Percentiles rank a stretch among this genome's conserved stretches.
These are phyloP conservation scores for Botrytis elliptica DNA, from an alignment of 2,329 filamentous ascomycete genomes.

Conservation along the genomic window DNA sequence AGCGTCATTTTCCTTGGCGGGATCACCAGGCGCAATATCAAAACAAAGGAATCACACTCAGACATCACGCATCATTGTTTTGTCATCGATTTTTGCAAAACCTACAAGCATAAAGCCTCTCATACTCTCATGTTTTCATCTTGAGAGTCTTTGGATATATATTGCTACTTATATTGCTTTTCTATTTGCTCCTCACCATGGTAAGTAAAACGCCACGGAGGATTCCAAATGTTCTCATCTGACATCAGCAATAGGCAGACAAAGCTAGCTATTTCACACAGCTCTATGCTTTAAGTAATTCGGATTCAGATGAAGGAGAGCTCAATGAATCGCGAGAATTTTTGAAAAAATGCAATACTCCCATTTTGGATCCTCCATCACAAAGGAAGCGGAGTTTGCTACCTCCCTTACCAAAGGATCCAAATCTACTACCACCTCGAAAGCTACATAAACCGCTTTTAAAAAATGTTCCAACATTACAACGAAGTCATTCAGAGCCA, in stretches of 20 bases:
- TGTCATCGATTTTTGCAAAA: not conserved
- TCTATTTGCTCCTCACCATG: slow-evolving; percentile 1
- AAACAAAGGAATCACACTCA: not conserved
- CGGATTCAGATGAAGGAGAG: slow-evolving; percentile 34
- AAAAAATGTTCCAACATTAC: slow-evolving; percentile 30
- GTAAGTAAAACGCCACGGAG: not conserved
- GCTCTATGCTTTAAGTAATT: slow-evolving; percentile 35
- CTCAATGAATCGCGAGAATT: slow-evolving; percentile 27
- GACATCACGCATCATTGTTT: not conserved
- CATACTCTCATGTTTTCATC: not conserved
- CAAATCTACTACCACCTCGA: not conserved
- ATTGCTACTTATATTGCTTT: not conserved
- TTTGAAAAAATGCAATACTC: slow-evolving; percentile 21
- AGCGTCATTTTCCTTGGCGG: not conserved
- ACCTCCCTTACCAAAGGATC: slow-evolving; percentile 41
- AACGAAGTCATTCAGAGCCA: slow-evolving; percentile 31
- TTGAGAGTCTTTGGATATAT: not conserved
- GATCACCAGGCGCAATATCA: not conserved
- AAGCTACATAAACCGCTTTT: slow-evolving; percentile 11
- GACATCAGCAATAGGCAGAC: slow-evolving; percentile 11
- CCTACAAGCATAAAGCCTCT: not conserved
- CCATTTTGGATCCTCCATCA: slow-evolving; percentile 40
- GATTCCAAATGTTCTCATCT: not conserved
- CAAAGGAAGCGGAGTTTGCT: not conserved
- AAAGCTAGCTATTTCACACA: slow-evolving; percentile 22